These are phyloP conservation scores for Cyphellophora europaea DNA, from an alignment of 2,329 filamentous ascomycete species.

Conservation along the genomic window DNA sequence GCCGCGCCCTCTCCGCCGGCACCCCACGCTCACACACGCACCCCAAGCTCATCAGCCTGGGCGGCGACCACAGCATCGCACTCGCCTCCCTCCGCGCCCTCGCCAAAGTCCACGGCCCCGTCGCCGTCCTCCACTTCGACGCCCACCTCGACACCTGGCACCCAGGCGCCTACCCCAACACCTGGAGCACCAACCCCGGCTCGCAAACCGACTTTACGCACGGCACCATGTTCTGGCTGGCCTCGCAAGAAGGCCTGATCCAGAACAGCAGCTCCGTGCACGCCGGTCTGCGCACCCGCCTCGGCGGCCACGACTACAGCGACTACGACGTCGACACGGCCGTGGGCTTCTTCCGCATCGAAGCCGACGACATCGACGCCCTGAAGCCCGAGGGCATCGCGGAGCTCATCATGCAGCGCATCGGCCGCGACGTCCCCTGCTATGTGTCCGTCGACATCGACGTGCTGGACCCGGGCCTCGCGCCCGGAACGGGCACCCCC, in stretches of 20 bases:
- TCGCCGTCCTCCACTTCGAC: conserved; percentile 69
- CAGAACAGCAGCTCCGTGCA: conserved; percentile 67
- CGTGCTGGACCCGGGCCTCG: conserved; percentile 62
- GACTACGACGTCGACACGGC: conserved; percentile 65
- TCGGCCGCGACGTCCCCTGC: conserved; percentile 67
- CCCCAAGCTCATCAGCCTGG: conserved; percentile 56
- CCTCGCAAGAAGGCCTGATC: conserved; percentile 70
- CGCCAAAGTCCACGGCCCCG: conserved; percentile 50
- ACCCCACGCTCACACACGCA: conserved; percentile 19
- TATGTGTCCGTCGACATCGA: conserved; percentile 78
- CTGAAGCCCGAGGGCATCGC: conserved; percentile 64
- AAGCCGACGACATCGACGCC: conserved; percentile 82
- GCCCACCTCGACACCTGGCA: conserved; percentile 81
- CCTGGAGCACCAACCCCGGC: conserved; percentile 47
- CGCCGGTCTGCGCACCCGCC: conserved; percentile 69
- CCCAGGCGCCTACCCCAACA: conserved; percentile 64
- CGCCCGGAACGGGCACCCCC: conserved; percentile 74
- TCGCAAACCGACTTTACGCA: conserved; percentile 73
- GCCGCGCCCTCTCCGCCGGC: conserved; percentile 26
- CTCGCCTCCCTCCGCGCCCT: conserved; percentile 61
- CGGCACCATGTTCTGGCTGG: conserved; percentile 87
- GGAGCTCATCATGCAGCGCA: conserved; percentile 57
- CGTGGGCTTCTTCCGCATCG: conserved; percentile 72
- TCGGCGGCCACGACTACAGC: conserved; percentile 55
- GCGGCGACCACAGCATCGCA: conserved; percentile 64